Base-by-base conservation (phyloP, 2,329 filamentous ascomycete species). In the Cyphellophora europaea region DNA sequence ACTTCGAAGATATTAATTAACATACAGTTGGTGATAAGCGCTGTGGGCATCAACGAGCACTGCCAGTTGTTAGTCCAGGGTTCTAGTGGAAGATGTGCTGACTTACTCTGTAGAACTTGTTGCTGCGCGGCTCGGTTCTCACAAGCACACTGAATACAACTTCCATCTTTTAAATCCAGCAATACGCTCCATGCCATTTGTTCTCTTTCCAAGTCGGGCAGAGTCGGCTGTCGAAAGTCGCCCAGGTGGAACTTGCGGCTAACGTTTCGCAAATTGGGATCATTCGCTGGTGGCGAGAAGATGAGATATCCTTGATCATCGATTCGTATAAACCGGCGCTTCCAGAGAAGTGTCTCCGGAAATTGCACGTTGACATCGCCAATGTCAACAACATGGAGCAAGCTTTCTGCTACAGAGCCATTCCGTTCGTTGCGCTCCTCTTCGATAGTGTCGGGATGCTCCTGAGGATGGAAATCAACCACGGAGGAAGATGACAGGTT, bases 291-390 rank as follows among this genome's bases (percentile, higher is more conserved):
- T 6, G 79, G 71, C 27, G 79, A 83, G 42, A 98, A 71, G 38
- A 93, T 79, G 25, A 98, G 65, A 58, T 82, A 87, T 12, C 89
- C 91, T 41, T 82, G 71, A 6, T 78, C 76, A 56, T 96, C 88
- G 37, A 98, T 75, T 45, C 81, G 81, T 61, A 95, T 78, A 51
- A 81, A 87, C 41, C 91, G 78, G 36, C 89, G 82, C 65, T 96
- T 98, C 91, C 91, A 98, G 10, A 98, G 71, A 30, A 98, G 69
- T 36, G 86, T 93, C 54, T 96, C 89, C 0, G 91, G 91, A 55
- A 98, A 95, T 56, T 98, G 91, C 8, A 96, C 84, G 51, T 98
- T 96, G 44, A 98, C 80, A 52, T 95, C 85, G 32, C 88, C 86
- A 57, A 93, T 72, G 42, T 81, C 78, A 3, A 84, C 69, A 16